Base-by-base conservation (phyloP, 805 yeast species). In the Candida tibetensis region DNA sequence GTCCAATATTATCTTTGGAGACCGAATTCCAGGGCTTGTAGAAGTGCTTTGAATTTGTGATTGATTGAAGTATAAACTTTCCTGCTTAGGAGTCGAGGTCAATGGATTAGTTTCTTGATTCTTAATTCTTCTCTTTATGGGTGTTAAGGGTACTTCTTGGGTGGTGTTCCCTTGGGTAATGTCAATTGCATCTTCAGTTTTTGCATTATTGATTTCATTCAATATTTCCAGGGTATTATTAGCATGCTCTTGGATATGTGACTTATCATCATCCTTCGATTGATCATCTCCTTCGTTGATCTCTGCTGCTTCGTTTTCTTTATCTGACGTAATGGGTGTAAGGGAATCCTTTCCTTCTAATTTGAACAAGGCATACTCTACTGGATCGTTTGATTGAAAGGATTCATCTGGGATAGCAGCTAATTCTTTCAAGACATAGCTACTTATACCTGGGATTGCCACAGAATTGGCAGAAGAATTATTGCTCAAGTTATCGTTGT, bases 391-490 rank as follows among this genome's bases (percentile, higher is more conserved):
- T 19, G 72, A 76, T 28, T 66, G 70, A 29, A 75, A 65, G 0
- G 81, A 71, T 32, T 83, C 89, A 57, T 91, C 96, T 0, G 96
- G 91, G 35, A 90, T 79, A 4, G 85, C 84, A 1, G 95, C 95
- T 33, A 89, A 71, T 51, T 82, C 87, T 29, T 66, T 64, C 32
- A 69, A 53, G 4, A 65, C 68, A 43, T 53, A 58, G 38, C 52
- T 64, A 47, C 69, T 66, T 14, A 69, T 68, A 2, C 74, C 74
- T 1, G 83, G 84, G 32, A 85, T 79, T 2, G 80, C 82, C 3
- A 72, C 75, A 3, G 48, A 37, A 35, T 49, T 45, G 12, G 45
- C 44, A 3, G 45, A 45, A 2, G 46, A 39, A 18, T 32, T 37
- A 9, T 39, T 44, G 32, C 46, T 42, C 25, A 32, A 27, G 9